A percentile compares a stretch with the other conserved stretches of the same genome.
These are phyloP conservation scores for Diversispora epigaea DNA, from an alignment of 192 early-diverging fungal species.

Conservation along the genomic window DNA sequence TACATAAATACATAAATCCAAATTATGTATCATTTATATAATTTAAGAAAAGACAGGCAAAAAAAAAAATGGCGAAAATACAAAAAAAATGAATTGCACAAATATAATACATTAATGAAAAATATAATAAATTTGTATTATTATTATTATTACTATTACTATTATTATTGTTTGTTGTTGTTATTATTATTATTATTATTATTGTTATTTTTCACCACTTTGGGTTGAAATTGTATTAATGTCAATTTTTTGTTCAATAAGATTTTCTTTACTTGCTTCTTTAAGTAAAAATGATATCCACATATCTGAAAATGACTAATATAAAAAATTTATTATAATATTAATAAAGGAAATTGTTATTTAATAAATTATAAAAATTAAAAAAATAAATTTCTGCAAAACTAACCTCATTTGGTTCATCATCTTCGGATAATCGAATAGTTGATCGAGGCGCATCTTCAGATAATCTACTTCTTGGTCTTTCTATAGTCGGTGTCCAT, in stretches of 20 bases:
- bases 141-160: not conserved
- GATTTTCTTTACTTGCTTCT: slow-evolving; percentile 53
- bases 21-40: no score
- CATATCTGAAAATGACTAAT: slow-evolving; percentile 71
- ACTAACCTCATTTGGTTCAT: slow-evolving; percentile 33
- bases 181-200: not conserved
- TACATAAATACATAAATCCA: no score
- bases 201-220: not conserved
- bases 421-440: not conserved
- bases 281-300: slow-evolving; percentile 80
- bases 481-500: slow-evolving; percentile 52
- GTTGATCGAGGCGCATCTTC: slow-evolving; percentile 35
- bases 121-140: not conserved
- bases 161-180: not conserved
- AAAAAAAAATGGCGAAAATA: no score
- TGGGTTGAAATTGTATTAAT: not conserved
- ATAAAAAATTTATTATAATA: slow-evolving; percentile 2
- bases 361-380: not conserved
- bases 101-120: no score
- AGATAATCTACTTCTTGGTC: slow-evolving; percentile 45
- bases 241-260: not conserved
- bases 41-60: no score
- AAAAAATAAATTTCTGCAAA: not conserved
- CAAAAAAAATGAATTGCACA: no score
- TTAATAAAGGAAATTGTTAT: slow-evolving; percentile 24